These are phyloP conservation scores for Apiotrichum porosum DNA, from an alignment of 1,284 basidiomycete genomes.

Conservation along the genomic window DNA sequence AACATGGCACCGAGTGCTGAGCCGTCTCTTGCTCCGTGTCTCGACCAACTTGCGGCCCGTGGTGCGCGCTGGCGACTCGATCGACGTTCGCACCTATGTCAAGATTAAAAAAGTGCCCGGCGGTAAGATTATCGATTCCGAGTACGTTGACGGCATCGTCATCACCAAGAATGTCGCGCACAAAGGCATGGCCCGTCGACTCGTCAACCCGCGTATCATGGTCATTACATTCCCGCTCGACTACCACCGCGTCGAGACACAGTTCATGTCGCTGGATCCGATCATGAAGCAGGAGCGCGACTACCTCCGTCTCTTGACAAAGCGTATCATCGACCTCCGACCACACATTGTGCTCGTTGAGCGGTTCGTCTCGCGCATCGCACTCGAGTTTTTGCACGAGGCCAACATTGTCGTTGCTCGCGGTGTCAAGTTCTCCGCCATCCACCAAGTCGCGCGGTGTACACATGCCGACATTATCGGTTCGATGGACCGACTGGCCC, in stretches of 20 bases:
- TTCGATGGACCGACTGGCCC: slow-evolving; percentile 87
- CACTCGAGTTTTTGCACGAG: slow-evolving; percentile 80
- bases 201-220: slow-evolving; percentile 77
- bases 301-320: slow-evolving; percentile 82
- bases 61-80: slow-evolving; percentile 62
- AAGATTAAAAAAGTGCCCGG: slow-evolving; percentile 99
- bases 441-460: slow-evolving; percentile 84
- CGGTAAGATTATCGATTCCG: slow-evolving; percentile 82
- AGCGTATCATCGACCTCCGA: slow-evolving; percentile 79
- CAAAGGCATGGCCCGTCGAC: slow-evolving; percentile 59
- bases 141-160: slow-evolving; percentile 94
- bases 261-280: slow-evolving; percentile 90
- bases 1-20: slow-evolving; percentile 80
- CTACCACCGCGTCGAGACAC: slow-evolving; percentile 87
- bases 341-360: slow-evolving; percentile 92
- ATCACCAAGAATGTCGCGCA: slow-evolving; percentile 98
- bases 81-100: slow-evolving; percentile 91
- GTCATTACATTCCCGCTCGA: slow-evolving; percentile 93
- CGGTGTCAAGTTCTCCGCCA: slow-evolving; percentile 79
- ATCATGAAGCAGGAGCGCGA: slow-evolving; percentile 92
- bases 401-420: slow-evolving; percentile 88
- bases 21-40: slow-evolving; percentile 56
- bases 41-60: slow-evolving; percentile 47
- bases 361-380: slow-evolving; percentile 85
- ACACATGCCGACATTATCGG: slow-evolving; percentile 93